A percentile compares a stretch with the other conserved stretches of the same genome.
phyloP scores from a whole-genome alignment of 1,139 yeast species.

The Suhomyces panamericanus region DNA sequence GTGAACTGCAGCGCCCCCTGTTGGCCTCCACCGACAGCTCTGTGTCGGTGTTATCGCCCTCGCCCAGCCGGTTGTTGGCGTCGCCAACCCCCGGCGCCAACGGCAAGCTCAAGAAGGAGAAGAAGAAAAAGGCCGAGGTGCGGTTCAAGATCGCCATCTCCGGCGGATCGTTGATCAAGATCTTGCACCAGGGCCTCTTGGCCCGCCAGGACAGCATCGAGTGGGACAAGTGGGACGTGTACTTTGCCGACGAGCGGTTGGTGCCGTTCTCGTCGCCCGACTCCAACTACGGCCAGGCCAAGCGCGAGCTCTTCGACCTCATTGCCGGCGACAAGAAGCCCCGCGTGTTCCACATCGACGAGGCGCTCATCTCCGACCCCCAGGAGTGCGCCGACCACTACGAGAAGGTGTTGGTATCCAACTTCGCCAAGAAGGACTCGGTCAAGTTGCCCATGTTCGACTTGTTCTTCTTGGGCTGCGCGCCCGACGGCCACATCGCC shows the following conservation, averaged over 20 bases:
- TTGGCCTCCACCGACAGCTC: conserved; percentile 18
- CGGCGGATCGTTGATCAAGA: conserved; percentile 90
- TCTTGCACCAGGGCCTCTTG: conserved; percentile 80
- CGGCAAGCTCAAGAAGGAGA: conserved; percentile 27
- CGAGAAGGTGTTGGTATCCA: conserved; percentile 79
- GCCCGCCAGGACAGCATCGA: conserved; percentile 59
- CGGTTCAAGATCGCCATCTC: conserved; percentile 88
- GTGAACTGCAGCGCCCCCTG: conserved; percentile 24
- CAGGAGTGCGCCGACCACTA: conserved; percentile 94
- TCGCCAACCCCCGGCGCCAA: conserved; percentile 12
- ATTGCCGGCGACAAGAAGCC: conserved; percentile 60
- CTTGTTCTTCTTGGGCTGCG: conserved; percentile 87
- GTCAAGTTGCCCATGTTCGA: conserved; percentile 96
- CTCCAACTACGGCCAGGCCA: conserved; percentile 88
- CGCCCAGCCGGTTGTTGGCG: conserved; percentile 4
- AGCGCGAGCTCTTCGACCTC: conserved; percentile 74
- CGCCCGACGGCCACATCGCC: conserved; percentile 98
- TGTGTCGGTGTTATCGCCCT: conserved; percentile 9
- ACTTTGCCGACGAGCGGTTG: conserved; percentile 71
- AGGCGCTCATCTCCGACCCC: conserved; percentile 72
- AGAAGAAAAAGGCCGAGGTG: conserved; percentile 50
- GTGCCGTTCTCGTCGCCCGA: conserved; percentile 70
- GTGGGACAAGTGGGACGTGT: conserved; percentile 83
- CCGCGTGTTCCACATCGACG: conserved; percentile 79
- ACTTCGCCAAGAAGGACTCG: conserved; percentile 95